Percentiles rank a stretch among this genome's conserved stretches.
phyloP scores from a whole-genome alignment of 306 rosid species.

The Cucurbita pepo region DNA sequence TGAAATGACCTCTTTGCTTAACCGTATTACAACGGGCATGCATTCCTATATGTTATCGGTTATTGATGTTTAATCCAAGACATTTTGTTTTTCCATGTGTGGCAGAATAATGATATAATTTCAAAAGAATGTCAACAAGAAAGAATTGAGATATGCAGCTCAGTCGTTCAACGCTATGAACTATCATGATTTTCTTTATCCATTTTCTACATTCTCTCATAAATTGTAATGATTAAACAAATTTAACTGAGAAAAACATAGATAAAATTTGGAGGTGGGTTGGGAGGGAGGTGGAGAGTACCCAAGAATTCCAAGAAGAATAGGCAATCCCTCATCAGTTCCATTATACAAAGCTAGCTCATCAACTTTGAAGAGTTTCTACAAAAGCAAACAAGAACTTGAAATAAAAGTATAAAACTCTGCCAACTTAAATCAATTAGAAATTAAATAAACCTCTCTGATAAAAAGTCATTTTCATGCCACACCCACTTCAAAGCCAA shows the following conservation, averaged over 20 bases:
- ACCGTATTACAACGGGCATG: not conserved
- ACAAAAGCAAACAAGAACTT: conserved; percentile 12
- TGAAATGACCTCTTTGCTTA: not conserved
- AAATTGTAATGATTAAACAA: not conserved
- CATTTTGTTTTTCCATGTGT: not conserved
- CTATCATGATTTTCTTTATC: not conserved
- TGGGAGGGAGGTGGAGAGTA: conserved; percentile 13
- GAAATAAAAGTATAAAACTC: not conserved
- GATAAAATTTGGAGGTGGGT: not conserved
- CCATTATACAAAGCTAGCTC: conserved; percentile 81
- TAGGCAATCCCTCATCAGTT: conserved; percentile 49
- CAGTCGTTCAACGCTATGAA: not conserved
- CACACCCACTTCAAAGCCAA: not conserved
- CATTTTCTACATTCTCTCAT: not conserved
- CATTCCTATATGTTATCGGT: not conserved
- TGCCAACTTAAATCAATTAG: conserved; percentile 3
- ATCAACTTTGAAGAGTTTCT: conserved; percentile 57
- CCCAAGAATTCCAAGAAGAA: conserved; percentile 87
- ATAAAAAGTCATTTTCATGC: not conserved
- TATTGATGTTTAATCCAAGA: not conserved
- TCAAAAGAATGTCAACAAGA: not conserved
- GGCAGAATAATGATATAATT: not conserved
- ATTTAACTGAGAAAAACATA: not conserved
- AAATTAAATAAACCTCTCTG: not conserved
- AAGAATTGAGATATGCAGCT: not conserved